Evolutionary conservation across 2,329 filamentous ascomycete species (phyloP).

Genomic region (Monilinia vaccinii-corymbosi): DNA sequence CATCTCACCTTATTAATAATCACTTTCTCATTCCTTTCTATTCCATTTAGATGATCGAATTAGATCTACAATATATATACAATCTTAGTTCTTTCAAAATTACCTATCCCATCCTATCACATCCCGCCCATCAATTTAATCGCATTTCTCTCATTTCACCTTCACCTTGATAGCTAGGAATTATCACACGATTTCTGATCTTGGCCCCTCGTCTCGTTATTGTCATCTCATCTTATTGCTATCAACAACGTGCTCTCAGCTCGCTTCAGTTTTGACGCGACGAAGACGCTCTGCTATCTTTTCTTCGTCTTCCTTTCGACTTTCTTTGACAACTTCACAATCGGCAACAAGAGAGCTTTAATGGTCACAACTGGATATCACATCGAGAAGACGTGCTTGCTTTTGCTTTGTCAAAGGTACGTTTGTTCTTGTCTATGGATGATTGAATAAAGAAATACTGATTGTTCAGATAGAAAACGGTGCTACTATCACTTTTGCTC

Average conservation of each 20-base stretch:
- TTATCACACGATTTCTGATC: background rate
- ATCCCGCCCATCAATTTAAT: background rate
- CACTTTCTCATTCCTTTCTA: background rate
- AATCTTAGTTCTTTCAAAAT: background rate
- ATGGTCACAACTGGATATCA: background rate
- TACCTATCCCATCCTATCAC: background rate
- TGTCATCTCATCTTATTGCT: background rate
- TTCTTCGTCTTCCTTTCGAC: background rate
- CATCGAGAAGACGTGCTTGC: no score
- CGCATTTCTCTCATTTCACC: no score
- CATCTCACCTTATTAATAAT: background rate
- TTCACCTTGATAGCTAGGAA: background rate
- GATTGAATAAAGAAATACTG: background rate
- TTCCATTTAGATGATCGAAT: background rate
- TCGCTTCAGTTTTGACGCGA: background rate
- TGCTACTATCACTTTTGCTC: background rate
- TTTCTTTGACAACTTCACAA: background rate
- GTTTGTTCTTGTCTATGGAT: background rate
- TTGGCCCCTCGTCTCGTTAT: background rate
- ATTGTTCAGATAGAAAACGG: background rate
- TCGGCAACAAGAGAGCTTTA: background rate
- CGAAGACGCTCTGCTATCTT: background rate
- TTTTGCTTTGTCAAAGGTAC: background rate
- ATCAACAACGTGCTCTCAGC: background rate
- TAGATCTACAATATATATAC: background rate